phyloP scores from a whole-genome alignment of 345 rosid species.

The Camelina laxa region DNA sequence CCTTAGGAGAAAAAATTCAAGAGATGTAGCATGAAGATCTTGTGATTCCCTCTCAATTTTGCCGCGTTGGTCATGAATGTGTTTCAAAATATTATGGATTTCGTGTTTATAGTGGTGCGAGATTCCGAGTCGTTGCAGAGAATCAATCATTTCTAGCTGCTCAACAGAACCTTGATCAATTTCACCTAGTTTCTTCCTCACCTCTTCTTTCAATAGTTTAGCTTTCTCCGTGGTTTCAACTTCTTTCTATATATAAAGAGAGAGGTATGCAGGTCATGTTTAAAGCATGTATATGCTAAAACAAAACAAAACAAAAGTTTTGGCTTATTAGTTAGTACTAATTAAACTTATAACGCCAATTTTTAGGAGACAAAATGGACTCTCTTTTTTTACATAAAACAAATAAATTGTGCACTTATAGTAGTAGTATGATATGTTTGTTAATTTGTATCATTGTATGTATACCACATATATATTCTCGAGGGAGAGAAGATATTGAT shows the following conservation, averaged over 20 bases:
- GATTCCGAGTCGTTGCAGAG: constrained; percentile 46
- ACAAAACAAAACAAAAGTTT: too few relatives aligned
- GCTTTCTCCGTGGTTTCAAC: constrained; percentile 10
- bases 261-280: not conserved
- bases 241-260: constrained; percentile 10
- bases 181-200: constrained; percentile 23
- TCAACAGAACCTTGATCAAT: constrained; percentile 15
- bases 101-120: constrained; percentile 44
- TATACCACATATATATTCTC: constrained; percentile 27
- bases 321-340: too few relatives aligned
- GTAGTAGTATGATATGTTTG: not conserved
- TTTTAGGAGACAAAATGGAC: too few relatives aligned
- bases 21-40: constrained; percentile 42
- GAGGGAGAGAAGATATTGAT: constrained; percentile 46
- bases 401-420: not conserved
- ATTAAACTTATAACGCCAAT: too few relatives aligned
- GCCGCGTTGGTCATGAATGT: not conserved
- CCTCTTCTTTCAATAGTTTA: constrained; percentile 28
- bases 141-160: constrained; percentile 44
- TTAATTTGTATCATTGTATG: not conserved
- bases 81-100: constrained; percentile 10
- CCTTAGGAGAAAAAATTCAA: constrained; percentile 40
- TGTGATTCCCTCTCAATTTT: not conserved
- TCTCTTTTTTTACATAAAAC: too few relatives aligned
- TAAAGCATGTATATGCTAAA: not conserved